A percentile compares a stretch with the other conserved stretches of the same genome.
These are phyloP conservation scores for Venturia nashicola DNA, from an alignment of 2,329 filamentous ascomycete species.

Conservation along the genomic window DNA sequence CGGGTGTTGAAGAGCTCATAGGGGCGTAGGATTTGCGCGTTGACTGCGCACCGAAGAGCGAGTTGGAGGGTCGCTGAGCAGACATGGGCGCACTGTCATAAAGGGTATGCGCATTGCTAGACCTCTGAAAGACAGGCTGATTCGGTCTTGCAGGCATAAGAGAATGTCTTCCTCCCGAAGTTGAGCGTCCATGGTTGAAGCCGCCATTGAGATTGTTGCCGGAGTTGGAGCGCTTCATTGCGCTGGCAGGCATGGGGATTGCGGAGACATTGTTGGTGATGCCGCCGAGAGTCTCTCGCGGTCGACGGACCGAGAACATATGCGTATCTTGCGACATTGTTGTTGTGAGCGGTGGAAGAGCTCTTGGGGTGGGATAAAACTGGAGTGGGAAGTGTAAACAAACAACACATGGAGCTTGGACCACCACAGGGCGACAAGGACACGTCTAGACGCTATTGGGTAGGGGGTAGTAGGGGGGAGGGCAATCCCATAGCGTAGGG, in stretches of 20 bases:
- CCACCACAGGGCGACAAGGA: neutral
- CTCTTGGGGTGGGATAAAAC: too few species aligned
- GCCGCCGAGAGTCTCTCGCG: conserved; percentile 80
- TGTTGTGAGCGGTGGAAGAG: too few species aligned
- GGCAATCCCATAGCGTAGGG: too few species aligned
- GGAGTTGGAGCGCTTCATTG: conserved; percentile 85
- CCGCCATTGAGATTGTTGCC: conserved; percentile 49
- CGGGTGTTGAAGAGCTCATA: conserved; percentile 30
- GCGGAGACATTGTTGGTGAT: conserved; percentile 61
- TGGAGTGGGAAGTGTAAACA: neutral
- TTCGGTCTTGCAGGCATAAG: conserved; percentile 66
- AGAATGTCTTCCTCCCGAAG: conserved; percentile 74
- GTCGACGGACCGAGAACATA: conserved; percentile 62
- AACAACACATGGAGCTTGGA: neutral
- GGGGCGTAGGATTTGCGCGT: conserved; percentile 59
- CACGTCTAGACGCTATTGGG: too few species aligned
- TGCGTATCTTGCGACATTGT: conserved; percentile 9
- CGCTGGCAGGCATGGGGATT: conserved; percentile 82
- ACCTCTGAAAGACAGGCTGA: conserved; percentile 76
- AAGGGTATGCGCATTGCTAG: conserved; percentile 71
- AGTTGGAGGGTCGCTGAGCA: conserved; percentile 70
- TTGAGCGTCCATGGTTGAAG: conserved; percentile 64
- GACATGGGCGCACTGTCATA: conserved; percentile 72
- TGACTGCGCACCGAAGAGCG: conserved; percentile 41
- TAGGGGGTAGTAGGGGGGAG: too few species aligned